Percentiles rank a stretch among this genome's conserved stretches.
Conservation (phyloP, 305 asterid species). For the Ilex paraguariensis region DNA sequence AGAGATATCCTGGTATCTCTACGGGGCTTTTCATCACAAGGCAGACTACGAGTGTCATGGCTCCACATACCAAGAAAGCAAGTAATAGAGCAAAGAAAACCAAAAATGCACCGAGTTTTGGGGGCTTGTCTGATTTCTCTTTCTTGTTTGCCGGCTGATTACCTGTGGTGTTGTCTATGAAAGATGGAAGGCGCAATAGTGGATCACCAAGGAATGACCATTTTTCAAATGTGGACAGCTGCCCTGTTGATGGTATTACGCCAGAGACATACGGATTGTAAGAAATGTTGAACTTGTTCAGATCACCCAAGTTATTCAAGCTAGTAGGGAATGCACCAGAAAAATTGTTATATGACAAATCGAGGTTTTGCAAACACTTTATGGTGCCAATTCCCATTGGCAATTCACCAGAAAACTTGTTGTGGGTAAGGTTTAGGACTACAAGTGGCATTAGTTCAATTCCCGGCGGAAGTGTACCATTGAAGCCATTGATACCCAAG, state of each 20-base stretch:
- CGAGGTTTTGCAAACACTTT: slow-evolving; percentile 75
- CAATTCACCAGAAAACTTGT: slow-evolving; percentile 61
- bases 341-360: slow-evolving; percentile 76
- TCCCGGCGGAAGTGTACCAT: slow-evolving; percentile 57
- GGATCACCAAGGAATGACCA: slow-evolving; percentile 80
- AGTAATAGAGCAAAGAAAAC: slow-evolving; percentile 43
- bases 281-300: slow-evolving; percentile 86
- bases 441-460: slow-evolving; percentile 54
- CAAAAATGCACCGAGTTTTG: slow-evolving; percentile 31
- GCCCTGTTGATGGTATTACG: slow-evolving; percentile 59
- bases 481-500: slow-evolving; percentile 54
- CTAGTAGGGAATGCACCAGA: slow-evolving; percentile 71
- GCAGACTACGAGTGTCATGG: slow-evolving; percentile 50
- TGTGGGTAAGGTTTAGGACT: slow-evolving; percentile 56
- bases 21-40: slow-evolving; percentile 44
- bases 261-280: slow-evolving; percentile 76
- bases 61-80: slow-evolving; percentile 56
- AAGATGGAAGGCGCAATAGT: slow-evolving; percentile 55
- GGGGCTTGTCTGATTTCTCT: slow-evolving; percentile 6
- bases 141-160: slow-evolving; percentile 3
- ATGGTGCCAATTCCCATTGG: slow-evolving; percentile 74
- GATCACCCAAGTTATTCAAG: slow-evolving; percentile 56
- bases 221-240: slow-evolving; percentile 68
- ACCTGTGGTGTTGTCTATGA: slow-evolving; percentile 44
- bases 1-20: slow-evolving; percentile 33